Base-by-base conservation (phyloP, 78 protist species). In the Dictyostelium intermedium region DNA sequence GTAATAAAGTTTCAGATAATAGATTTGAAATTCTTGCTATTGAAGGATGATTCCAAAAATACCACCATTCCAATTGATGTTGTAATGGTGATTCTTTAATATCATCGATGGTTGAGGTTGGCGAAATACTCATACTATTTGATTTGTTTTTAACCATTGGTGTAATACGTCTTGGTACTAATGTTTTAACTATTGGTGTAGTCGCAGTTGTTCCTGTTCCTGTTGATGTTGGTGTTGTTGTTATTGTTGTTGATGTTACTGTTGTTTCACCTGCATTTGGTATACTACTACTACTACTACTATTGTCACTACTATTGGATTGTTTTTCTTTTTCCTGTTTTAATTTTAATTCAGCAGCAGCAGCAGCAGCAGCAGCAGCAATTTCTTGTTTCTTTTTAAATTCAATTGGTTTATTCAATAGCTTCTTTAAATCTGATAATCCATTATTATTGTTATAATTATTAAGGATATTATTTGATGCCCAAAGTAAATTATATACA, bases 41-140 rank as follows among this genome's bases (percentile, higher is more conserved):
- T 2, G 61, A 79, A 1, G 93, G 93, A 89, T 89, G 93, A 23
- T 47, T 80, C 93, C 93, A 89, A 43, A 89, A 89, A 37, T 61
- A 89, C 93, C 93, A 89, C 87, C 86, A 89, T 69, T 89, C 93
- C 9, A 89, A 45, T 47, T 89, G 93, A 70, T 39, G 53, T 30
- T 89, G 87, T 10, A 80, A 25, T 14, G 87, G 78, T 83, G 76
- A 41, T n/a, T 83, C 87, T 20, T 25, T 39, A 1, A 16, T 34
- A 63, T 63, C 73, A 63, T 63, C 73, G 14, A 70, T 63, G 0
- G 18, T 41, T 45, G 80, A 20, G 0, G 74, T 77, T 23, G 77
- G 56, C 27, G 35, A 30, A 50, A 50, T 50, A 50, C 61, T 50
- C 61, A 50, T 50, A 50, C 5, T 50, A 50, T 16, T 50, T 16